Evolutionary conservation across 164 flowering plant species (phyloP), one percentile per base, ranked within the genome.

Genomic region (Piper betle): DNA sequence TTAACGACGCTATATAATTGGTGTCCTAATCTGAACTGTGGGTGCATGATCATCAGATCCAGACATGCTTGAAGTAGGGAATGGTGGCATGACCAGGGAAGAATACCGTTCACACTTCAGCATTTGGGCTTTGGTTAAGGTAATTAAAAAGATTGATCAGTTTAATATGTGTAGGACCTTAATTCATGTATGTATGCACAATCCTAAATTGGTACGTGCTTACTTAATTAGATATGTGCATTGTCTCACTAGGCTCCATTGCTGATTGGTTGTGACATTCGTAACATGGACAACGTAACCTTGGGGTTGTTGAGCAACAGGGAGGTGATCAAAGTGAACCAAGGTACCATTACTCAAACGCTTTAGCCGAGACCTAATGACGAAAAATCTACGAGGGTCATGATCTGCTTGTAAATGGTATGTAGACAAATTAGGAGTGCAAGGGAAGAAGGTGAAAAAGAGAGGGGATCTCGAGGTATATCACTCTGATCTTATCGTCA

Each of bases 31-130:
- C 2, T 25, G 33, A 25, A 25, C 33, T 25, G 2, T 25, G 33
- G 33, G 33, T 25, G 33, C 33, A 25, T 25, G 8, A 64, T 42
- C 37, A 3, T 57, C 72, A 88, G 93, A 87, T 78, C 95, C 94
- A 16, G 90, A 87, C 73, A 87, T 89, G 95, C 84, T 90, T 46
- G 97, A 90, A 73, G 91, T 90, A 50, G 97, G 97, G 62, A 90
- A 90, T 61, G 88, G 97, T 39, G 91, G 91, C 50, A 85, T 90
- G 95, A 80, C 82, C 0, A 68, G 66, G 15, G 85, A 81, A 46
- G 97, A 89, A 64, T 89, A 89, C 46, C 78, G 90, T 11, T 78
- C 87, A 4, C 95, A 90, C 70, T 85, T 90, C 70, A 90, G 95
- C 81, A 87, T 90, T 53, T 90, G 95, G 93, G 95, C 92, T 61